phyloP scores from a whole-genome alignment of 1,284 basidiomycete genomes.

The Malassezia vespertilionis region DNA sequence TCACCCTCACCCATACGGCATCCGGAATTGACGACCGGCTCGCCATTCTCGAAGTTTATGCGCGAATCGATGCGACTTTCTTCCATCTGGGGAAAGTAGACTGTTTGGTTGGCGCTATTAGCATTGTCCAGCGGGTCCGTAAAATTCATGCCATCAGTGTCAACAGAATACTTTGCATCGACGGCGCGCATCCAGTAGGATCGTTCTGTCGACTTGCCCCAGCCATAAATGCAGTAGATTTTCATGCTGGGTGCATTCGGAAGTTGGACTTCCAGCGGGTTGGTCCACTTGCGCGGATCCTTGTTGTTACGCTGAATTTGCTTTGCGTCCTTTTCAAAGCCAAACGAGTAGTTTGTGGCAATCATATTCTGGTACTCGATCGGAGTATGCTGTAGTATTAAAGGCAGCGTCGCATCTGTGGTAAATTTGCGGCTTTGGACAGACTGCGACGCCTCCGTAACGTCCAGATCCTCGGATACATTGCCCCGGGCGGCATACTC shows the following conservation, averaged over 20 bases:
- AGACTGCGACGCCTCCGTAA: constrained; percentile 8
- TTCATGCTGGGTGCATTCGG: constrained; percentile 85
- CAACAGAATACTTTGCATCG: neutral
- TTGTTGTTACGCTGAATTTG: constrained; percentile 42
- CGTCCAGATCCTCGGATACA: constrained; percentile 3
- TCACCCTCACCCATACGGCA: constrained; percentile 57
- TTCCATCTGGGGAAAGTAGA: neutral
- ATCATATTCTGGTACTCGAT: constrained; percentile 76
- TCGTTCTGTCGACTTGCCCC: constrained; percentile 91
- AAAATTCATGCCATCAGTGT: neutral
- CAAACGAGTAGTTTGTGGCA: constrained; percentile 77
- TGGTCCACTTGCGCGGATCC: constrained; percentile 60
- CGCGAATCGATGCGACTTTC: constrained; percentile 10
- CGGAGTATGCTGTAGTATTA: constrained; percentile 76
- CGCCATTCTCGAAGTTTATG: constrained; percentile 23
- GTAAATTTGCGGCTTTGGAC: constrained; percentile 54
- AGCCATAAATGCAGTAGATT: constrained; percentile 85
- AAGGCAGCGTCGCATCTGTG: constrained; percentile 61
- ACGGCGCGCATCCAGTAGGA: constrained; percentile 26
- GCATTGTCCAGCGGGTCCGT: neutral
- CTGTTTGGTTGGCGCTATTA: neutral
- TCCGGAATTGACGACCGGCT: constrained; percentile 31
- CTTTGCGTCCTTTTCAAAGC: constrained; percentile 65
- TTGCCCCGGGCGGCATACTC: constrained; percentile 14
- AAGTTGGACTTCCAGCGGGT: constrained; percentile 70